Percentiles rank a stretch among this genome's conserved stretches.
phyloP scores from a whole-genome alignment of 805 yeast species.

The Candida gorgasii region DNA sequence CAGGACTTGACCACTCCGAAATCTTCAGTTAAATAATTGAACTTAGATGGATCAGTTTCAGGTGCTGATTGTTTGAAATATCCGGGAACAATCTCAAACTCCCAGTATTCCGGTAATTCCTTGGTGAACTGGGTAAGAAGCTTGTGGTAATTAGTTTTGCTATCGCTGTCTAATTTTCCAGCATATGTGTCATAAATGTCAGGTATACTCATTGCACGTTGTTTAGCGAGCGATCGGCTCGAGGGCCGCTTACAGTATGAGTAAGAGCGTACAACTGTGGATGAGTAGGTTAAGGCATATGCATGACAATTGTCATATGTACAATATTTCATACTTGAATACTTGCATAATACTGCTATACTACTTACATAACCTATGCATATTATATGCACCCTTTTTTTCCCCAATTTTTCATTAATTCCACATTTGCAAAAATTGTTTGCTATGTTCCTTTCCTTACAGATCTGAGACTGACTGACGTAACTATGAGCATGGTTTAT shows the following conservation, averaged over 20 bases:
- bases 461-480: too few relatives aligned
- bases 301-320: too few relatives aligned
- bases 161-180: constrained; percentile 26
- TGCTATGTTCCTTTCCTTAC: too few relatives aligned
- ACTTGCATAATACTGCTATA: too few relatives aligned
- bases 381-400: too few relatives aligned
- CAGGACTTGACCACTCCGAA: constrained; percentile 45
- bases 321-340: too few relatives aligned
- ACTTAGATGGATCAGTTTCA: constrained; percentile 42
- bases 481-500: too few relatives aligned
- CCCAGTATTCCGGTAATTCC: constrained; percentile 27
- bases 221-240: too few relatives aligned
- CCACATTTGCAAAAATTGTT: too few relatives aligned
- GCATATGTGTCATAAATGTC: constrained; percentile 30
- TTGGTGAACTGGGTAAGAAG: constrained; percentile 11
- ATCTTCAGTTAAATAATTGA: constrained; percentile 42
- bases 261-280: neutral
- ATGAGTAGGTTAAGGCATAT: too few relatives aligned
- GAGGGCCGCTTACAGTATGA: neutral
- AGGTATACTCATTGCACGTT: constrained; percentile 15
- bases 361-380: too few relatives aligned
- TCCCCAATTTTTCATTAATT: too few relatives aligned
- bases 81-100: constrained; percentile 41
- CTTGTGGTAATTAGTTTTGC: constrained; percentile 16
- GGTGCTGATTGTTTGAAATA: constrained; percentile 45